These are phyloP conservation scores for Diaporthe vaccinii DNA, from an alignment of 2,329 filamentous ascomycete species.

Conservation along the genomic window DNA sequence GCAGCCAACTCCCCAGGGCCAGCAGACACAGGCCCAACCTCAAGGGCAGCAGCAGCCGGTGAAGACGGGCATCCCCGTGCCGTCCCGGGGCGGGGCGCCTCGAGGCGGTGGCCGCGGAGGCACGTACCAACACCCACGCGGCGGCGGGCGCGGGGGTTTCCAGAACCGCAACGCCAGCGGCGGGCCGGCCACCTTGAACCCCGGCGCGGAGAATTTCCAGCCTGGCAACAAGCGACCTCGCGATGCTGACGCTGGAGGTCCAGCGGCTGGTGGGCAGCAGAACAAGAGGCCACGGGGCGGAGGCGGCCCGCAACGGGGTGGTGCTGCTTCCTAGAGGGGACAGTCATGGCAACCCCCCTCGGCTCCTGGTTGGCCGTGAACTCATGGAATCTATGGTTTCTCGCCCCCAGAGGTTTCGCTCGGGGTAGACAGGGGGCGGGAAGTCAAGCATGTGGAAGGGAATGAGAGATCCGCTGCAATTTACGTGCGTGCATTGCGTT, in stretches of 20 bases:
- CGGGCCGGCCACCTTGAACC: constrained; percentile 60
- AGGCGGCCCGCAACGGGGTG: constrained; percentile 38
- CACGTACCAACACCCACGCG: constrained; percentile 47
- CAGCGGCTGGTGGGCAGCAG: constrained; percentile 43
- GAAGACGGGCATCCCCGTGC: constrained; percentile 45
- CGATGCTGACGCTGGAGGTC: constrained; percentile 55
- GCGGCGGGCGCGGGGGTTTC: constrained; percentile 48
- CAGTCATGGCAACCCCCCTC: neutral
- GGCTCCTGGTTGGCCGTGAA: neutral
- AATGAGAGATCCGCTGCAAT: neutral
- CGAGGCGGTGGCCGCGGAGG: constrained; percentile 45
- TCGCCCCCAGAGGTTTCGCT: too few relatives aligned
- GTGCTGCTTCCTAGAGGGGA: constrained; percentile 7
- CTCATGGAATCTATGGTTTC: neutral
- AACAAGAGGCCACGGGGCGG: constrained; percentile 55
- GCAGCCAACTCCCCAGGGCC: constrained; percentile 28
- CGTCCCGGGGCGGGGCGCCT: constrained; percentile 43
- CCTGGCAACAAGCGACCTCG: constrained; percentile 68
- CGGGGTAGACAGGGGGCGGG: too few relatives aligned
- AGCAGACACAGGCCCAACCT: constrained; percentile 37
- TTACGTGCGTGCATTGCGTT: neutral
- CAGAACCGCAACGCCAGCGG: constrained; percentile 57
- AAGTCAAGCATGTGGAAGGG: neutral
- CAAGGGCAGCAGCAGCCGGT: constrained; percentile 43
- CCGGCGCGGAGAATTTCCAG: constrained; percentile 65